A percentile compares a stretch with the other conserved stretches of the same genome.
Evolutionary conservation across 176 grass and related monocot species (phyloP).

Genomic region (Elymus sibiricus): DNA sequence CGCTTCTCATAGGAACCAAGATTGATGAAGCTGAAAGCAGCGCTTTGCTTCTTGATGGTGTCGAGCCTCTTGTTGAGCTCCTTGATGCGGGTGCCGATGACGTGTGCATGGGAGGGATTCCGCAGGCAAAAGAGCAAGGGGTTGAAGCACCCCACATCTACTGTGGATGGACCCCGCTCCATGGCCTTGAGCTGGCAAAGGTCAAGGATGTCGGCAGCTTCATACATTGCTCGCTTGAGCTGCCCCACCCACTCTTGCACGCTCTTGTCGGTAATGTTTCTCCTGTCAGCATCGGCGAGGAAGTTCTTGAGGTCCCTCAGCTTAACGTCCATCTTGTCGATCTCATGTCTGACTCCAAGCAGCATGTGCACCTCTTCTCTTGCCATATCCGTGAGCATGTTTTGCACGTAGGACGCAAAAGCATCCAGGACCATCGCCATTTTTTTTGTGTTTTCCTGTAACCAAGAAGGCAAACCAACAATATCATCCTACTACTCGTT

Average conservation of each 20-base stretch:
- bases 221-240: background rate
- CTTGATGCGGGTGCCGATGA: slow-evolving; percentile 8
- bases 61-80: background rate
- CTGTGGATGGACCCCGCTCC: background rate
- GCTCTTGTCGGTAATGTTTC: background rate
- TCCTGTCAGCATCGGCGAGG: slow-evolving; percentile 13
- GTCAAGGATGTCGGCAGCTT: background rate
- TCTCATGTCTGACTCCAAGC: slow-evolving; percentile 2
- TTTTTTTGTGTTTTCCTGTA: background rate
- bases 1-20: background rate
- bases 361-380: background rate
- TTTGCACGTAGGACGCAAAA: background rate
- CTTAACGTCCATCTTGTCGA: background rate
- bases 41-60: background rate
- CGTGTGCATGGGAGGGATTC: background rate
- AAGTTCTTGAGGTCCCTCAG: background rate
- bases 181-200: slow-evolving; percentile 16
- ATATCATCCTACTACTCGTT: background rate
- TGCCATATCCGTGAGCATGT: background rate
- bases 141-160: background rate
- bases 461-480: background rate
- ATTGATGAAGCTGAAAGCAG: background rate
- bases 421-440: slow-evolving; percentile 33
- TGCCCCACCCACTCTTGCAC: slow-evolving; percentile 23
- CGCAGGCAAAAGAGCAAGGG: background rate